Base-by-base conservation (phyloP, 2,329 filamentous ascomycete genomes). In the Helotiales sp. region DNA sequence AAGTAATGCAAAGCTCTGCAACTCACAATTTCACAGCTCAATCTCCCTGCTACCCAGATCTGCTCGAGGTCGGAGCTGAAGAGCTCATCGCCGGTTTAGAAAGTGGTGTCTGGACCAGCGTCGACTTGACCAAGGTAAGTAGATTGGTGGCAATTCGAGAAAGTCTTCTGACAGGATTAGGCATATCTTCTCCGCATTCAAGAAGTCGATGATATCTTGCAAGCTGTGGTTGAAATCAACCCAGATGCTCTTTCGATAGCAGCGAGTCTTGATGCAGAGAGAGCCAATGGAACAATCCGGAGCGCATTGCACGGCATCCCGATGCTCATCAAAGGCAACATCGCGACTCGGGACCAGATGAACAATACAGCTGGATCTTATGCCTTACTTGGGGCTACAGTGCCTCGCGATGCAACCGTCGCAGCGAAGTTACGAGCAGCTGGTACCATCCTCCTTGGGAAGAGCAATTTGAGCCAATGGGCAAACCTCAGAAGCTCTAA, bases 301-400 rank as follows among this genome's bases (percentile, higher is more conserved):
- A 73, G 75, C 22, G 47, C 84, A 6, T 77, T 88, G 0, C 86
- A 89, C 75, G 87, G 87, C 0, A 80, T 89, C 3, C 87, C 87
- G 0, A 84, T 89, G 52, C 76, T 89, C 15, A 82, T 89, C 77
- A 89, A 89, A 76, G 84, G 87, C 75, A 87, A 87, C 72, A 88
- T 89, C 64, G 86, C 84, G 17, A 89, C 86, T 0, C 75, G 77
- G 2, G 86, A 88, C 72, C 72, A 81, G 69, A 87, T 88, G 85
- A 84, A 86, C 72, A 88, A 72, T 20, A 75, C 75, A 28, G 71
- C 70, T 40, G 75, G 75, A 1, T 75, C 72, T 3, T 73, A 66
- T 30, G 60, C 71, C 6, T 64, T 77, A 2, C 57, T 73, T 4
- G 72, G 71, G 8, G 70, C 72, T 15, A 72, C 28, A 11, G 70